A percentile compares a stretch with the other conserved stretches of the same genome.
These are phyloP conservation scores for Lunularia cruciata DNA, from an alignment of 225 moss, liverwort and hornwort genomes.

Conservation along the genomic window DNA sequence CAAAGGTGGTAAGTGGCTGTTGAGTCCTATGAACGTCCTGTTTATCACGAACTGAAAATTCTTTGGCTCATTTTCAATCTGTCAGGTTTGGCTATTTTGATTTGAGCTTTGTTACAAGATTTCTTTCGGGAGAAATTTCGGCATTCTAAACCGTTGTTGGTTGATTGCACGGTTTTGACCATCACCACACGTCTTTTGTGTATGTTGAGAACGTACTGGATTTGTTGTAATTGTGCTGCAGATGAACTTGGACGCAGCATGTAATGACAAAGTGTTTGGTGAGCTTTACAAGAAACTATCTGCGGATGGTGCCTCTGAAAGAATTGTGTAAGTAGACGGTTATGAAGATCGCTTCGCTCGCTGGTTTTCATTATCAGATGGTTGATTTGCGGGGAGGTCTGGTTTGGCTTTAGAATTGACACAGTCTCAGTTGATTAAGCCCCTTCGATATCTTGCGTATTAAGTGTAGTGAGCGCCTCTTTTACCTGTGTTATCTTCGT, in stretches of 20 bases:
- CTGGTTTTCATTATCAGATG: background rate
- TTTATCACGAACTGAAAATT: background rate
- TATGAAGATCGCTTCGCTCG: background rate
- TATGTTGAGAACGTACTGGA: background rate
- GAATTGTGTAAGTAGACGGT: conserved; percentile 1
- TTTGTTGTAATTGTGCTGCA: background rate
- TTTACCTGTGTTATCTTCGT: too few relatives aligned
- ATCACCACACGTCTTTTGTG: background rate
- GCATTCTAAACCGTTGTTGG: background rate
- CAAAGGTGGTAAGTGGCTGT: background rate
- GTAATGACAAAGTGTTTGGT: background rate
- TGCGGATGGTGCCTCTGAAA: conserved; percentile 7
- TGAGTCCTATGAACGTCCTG: background rate
- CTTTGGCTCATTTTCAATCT: background rate
- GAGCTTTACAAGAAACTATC: conserved; percentile 6
- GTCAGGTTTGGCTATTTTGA: background rate
- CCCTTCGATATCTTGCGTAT: too few relatives aligned
- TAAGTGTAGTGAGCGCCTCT: too few relatives aligned
- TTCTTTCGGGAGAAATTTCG: background rate
- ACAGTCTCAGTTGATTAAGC: background rate
- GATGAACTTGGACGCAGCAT: conserved; percentile 9
- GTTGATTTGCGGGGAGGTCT: background rate
- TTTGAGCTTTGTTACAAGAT: background rate
- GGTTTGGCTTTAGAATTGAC: background rate
- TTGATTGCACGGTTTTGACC: background rate